phyloP scores from a whole-genome alignment of 2,329 filamentous ascomycete genomes.

The Hysterium pulicare region DNA sequence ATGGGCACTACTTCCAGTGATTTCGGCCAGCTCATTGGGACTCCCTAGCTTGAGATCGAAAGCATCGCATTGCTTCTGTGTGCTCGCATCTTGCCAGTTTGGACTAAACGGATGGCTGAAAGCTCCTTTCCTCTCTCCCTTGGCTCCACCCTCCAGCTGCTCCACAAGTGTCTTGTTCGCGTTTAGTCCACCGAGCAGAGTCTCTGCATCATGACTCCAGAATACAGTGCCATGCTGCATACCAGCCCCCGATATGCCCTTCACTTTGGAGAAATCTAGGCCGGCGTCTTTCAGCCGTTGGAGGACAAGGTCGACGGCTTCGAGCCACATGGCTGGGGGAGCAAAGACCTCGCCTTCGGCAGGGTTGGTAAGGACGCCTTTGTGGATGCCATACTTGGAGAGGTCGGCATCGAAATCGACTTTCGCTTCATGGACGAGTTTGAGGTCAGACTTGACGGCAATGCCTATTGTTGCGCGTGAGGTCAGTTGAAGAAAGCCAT shows the following conservation, averaged over 20 bases:
- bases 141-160: constrained; percentile 56
- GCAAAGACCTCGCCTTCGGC: constrained; percentile 85
- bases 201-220: constrained; percentile 72
- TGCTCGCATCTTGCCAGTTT: constrained; percentile 98
- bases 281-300: constrained; percentile 65
- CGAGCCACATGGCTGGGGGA: constrained; percentile 90
- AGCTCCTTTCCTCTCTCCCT: constrained; percentile 48
- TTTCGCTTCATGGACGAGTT: constrained; percentile 78
- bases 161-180: constrained; percentile 61
- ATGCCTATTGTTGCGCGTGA: constrained; percentile 56
- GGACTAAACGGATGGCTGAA: constrained; percentile 86
- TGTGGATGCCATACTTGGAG: constrained; percentile 63
- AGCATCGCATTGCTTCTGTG: constrained; percentile 82
- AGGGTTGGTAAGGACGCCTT: constrained; percentile 82
- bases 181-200: constrained; percentile 60
- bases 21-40: constrained; percentile 66
- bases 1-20: constrained; percentile 89
- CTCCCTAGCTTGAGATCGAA: constrained; percentile 74
- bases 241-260: constrained; percentile 83
- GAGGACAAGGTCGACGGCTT: constrained; percentile 84
- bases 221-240: constrained; percentile 98
- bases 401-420: constrained; percentile 95
- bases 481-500: constrained; percentile 14
- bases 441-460: constrained; percentile 77
- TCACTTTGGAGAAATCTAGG: constrained; percentile 70